A percentile compares a stretch with the other conserved stretches of the same genome.
phyloP scores from a whole-genome alignment of 2,329 filamentous ascomycete species.

The Alternaria novae-zelandiae region DNA sequence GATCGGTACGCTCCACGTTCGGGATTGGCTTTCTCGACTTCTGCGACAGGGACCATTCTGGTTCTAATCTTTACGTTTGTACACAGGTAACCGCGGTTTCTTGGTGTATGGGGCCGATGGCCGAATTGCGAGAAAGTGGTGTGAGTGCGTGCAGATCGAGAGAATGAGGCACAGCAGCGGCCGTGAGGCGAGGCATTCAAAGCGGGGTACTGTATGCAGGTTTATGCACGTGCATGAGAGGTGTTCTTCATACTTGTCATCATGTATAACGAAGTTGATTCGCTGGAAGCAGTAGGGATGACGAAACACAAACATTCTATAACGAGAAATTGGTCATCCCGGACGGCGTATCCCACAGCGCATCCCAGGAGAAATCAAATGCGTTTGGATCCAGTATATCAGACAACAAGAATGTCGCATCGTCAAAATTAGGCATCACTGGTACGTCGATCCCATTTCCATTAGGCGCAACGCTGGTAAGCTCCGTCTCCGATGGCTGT shows the following conservation, averaged over 20 bases:
- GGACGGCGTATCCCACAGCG: conserved; percentile 45
- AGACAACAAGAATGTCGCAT: conserved; percentile 35
- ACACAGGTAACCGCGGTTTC: no score
- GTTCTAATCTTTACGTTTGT: no score
- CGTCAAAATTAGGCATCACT: conserved; percentile 32
- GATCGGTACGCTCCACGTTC: no score
- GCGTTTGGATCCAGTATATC: conserved; percentile 43
- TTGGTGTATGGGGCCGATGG: no score
- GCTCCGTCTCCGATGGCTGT: conserved; percentile 25
- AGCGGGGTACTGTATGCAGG: not conserved
- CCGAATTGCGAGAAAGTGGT: not conserved
- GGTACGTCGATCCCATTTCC: conserved; percentile 4
- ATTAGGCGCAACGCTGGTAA: conserved; percentile 17
- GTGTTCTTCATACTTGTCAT: not conserved
- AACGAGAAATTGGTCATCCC: conserved; percentile 44
- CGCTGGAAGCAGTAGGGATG: not conserved
- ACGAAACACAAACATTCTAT: not conserved
- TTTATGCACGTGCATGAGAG: rapidly evolving
- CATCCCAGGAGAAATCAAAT: conserved; percentile 48
- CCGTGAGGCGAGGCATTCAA: not conserved
- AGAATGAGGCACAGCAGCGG: not conserved
- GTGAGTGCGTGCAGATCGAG: not conserved
- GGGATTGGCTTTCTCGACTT: no score
- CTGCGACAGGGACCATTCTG: no score
- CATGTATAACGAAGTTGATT: not conserved